A percentile compares a stretch with the other conserved stretches of the same genome.
Conservation (phyloP, 2,329 filamentous ascomycete species). For the Xylariaceae sp. region DNA sequence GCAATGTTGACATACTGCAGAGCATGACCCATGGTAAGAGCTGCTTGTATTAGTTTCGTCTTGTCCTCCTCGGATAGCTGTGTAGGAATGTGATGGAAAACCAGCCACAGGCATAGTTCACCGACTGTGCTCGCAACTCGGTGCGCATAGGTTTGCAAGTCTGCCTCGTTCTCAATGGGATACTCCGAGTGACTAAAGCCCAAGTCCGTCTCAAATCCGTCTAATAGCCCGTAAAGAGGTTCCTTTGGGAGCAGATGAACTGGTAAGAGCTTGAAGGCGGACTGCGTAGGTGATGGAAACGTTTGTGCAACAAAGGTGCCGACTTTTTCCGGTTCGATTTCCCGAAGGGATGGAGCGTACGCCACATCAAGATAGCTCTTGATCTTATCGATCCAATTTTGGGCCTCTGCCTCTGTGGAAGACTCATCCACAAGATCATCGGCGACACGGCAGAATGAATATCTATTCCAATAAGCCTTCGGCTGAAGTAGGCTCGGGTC, state of each 20-base stretch:
- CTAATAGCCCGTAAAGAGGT: constrained; percentile 62
- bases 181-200: constrained; percentile 45
- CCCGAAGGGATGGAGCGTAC: constrained; percentile 38
- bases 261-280: constrained; percentile 60
- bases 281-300: constrained; percentile 52
- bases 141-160: constrained; percentile 62
- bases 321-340: constrained; percentile 7
- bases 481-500: not conserved
- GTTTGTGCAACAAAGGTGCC: constrained; percentile 40
- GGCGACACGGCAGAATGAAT: constrained; percentile 71
- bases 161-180: constrained; percentile 57
- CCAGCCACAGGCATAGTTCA: constrained; percentile 64
- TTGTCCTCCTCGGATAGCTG: constrained; percentile 30
- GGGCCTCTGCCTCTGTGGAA: constrained; percentile 48
- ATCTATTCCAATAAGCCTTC: constrained; percentile 39
- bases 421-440: constrained; percentile 73
- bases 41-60: constrained; percentile 51
- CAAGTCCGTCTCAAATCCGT: constrained; percentile 68
- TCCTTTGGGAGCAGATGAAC: constrained; percentile 52
- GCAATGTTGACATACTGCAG: constrained; percentile 78
- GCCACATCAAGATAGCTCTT: constrained; percentile 54
- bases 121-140: constrained; percentile 72
- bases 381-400: constrained; percentile 57
- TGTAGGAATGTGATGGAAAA: constrained; percentile 54
- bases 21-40: constrained; percentile 66